Evolutionary conservation across 1,139 yeast genomes (phyloP).

Genomic region (Dujonia santamariae): DNA sequence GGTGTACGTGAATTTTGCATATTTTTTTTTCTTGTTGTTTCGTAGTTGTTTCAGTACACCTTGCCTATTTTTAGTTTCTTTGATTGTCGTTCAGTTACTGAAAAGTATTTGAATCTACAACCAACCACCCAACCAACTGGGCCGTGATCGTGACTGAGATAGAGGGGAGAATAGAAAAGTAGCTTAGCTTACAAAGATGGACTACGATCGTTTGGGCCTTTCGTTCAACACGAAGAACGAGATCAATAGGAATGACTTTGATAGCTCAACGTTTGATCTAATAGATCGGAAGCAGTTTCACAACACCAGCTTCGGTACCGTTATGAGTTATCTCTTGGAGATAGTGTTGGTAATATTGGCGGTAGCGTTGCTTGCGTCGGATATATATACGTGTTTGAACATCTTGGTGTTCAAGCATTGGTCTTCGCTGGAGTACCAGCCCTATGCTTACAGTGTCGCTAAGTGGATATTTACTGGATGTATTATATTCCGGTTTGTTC

Average conservation of each 20-base stretch:
- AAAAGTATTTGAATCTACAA: too few relatives aligned
- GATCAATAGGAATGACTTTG: slow-evolving; percentile 33
- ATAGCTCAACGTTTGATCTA: slow-evolving; percentile 42
- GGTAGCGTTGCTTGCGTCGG: slow-evolving; percentile 62
- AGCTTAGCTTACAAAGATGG: too few relatives aligned
- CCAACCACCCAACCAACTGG: too few relatives aligned
- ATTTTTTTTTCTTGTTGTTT: too few relatives aligned
- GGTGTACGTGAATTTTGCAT: too few relatives aligned
- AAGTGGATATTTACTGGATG: slow-evolving; percentile 86
- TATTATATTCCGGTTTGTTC: slow-evolving; percentile 67
- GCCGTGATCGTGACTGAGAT: too few relatives aligned
- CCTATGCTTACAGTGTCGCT: slow-evolving; percentile 56
- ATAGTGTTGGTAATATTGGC: slow-evolving; percentile 53
- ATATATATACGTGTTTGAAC: slow-evolving; percentile 75
- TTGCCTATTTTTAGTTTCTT: too few relatives aligned
- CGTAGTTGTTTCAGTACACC: too few relatives aligned
- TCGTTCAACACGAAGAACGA: slow-evolving; percentile 18
- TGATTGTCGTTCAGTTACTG: too few relatives aligned
- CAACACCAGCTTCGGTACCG: slow-evolving; percentile 50
- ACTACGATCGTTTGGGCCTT: too few relatives aligned
- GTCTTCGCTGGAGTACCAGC: slow-evolving; percentile 56
- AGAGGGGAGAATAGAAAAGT: too few relatives aligned
- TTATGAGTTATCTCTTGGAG: slow-evolving; percentile 49
- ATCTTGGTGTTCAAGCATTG: slow-evolving; percentile 75
- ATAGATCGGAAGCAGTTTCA: slow-evolving; percentile 47